Conservation (phyloP, 2,329 filamentous ascomycete species). For the Apiospora hydei region DNA sequence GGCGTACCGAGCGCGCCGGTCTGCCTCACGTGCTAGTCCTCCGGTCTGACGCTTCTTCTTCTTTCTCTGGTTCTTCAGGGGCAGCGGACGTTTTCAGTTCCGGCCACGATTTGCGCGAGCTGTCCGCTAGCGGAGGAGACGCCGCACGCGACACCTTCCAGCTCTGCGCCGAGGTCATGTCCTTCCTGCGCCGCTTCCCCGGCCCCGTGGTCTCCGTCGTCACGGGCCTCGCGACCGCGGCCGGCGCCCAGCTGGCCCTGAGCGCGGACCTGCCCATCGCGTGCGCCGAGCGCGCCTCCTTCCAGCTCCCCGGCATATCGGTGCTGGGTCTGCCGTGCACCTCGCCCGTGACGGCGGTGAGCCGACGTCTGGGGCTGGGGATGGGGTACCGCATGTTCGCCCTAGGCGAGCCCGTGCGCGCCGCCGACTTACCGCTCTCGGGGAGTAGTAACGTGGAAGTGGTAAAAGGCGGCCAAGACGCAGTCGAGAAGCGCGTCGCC, state of each 20-base stretch:
- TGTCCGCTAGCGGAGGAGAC: conserved; percentile 28
- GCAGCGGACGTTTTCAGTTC: conserved; percentile 38
- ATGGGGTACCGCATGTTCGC: conserved; percentile 41
- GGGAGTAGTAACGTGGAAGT: conserved; percentile 36
- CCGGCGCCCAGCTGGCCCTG: conserved; percentile 44
- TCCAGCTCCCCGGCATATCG: conserved; percentile 40
- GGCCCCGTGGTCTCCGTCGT: conserved; percentile 41
- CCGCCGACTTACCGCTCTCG: conserved; percentile 32
- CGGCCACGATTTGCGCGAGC: conserved; percentile 42
- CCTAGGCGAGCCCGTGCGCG: conserved; percentile 38
- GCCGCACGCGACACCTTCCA: conserved; percentile 34
- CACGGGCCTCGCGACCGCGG: conserved; percentile 42
- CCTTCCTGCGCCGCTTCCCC: conserved; percentile 42
- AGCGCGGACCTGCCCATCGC: conserved; percentile 41
- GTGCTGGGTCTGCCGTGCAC: conserved; percentile 43
- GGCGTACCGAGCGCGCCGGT: conserved; percentile 33
- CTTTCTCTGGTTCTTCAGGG: conserved; percentile 19
- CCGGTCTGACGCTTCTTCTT: conserved; percentile 31
- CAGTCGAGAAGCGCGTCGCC: conserved; percentile 37
- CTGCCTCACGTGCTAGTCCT: conserved; percentile 44
- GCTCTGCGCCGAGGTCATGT: conserved; percentile 43
- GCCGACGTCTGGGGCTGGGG: conserved; percentile 35
- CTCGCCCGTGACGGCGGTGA: conserved; percentile 39
- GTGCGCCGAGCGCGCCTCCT: conserved; percentile 30
- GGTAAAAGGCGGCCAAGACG: conserved; percentile 30